Base-by-base conservation (phyloP, 83 land plant species). In the Thuja plicata region DNA sequence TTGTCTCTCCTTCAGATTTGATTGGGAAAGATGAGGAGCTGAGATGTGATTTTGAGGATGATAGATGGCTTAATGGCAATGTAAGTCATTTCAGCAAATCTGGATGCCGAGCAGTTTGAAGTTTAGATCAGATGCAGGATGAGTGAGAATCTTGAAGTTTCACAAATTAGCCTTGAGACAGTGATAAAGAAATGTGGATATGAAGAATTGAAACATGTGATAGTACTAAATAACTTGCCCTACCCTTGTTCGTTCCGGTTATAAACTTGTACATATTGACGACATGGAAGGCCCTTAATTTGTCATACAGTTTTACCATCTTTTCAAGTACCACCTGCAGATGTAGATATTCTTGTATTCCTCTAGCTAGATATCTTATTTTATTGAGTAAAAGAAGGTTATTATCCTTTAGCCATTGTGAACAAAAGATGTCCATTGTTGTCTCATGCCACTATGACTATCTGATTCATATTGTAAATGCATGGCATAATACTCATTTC, bases 1-100 rank as follows among this genome's bases (percentile, higher is more conserved):
- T 34, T 38, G 70, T 93, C 34, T 60, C 71, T 57, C 89, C 94
- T 4, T 79, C 5, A n/a, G 94, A 90, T 89, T 93, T 90, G 88
- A 41, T 70, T 41, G 83, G 81, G 76, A 27, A 37, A 27, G 91
- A 71, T 34, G 89, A 41, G 1, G 37, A 7, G 24, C 57, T 46
- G 52, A 85, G 35, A 46, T 95, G 95, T 79, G 17, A 19, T 19
- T 93, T 95, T 71, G 96, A 37, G 45, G 24, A 37, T 38, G 82
- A 34, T 78, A 78, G 82, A 78, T 78, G 45, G 82, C 41, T 38
- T 78, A 78, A 78, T 78, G 40, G 82, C 43, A 78, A 11, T 78
- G 41, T 24, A 38, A 16, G 41, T 19, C 5, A 37, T 78, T 34
- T 38, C 11, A 38, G 82, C 24, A 1, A 78, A 78, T 38, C 24